phyloP scores from a whole-genome alignment of 495 filamentous ascomycete species.

The Acidomyces sp. region DNA sequence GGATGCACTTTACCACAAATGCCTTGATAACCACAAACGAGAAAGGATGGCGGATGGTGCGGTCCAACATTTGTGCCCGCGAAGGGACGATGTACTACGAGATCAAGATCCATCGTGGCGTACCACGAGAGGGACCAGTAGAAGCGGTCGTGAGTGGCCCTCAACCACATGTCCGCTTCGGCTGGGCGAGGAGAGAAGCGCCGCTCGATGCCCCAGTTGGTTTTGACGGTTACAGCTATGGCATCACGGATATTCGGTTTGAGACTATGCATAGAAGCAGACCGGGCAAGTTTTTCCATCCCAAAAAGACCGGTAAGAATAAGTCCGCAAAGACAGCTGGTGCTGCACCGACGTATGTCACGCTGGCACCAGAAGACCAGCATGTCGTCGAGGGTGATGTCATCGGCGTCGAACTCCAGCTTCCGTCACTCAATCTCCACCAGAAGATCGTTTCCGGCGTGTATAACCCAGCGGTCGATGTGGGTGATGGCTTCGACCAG shows the following conservation, averaged over 20 bases:
- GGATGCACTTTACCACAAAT: conserved; percentile 54
- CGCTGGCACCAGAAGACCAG: conserved; percentile 24
- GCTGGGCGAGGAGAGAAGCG: conserved; percentile 81
- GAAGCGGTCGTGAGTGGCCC: conserved; percentile 21
- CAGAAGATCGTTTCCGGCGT: conserved; percentile 74
- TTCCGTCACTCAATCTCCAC: conserved; percentile 74
- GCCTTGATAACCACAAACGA: conserved; percentile 57
- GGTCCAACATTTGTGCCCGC: conserved; percentile 82
- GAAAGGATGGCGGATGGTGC: conserved; percentile 70
- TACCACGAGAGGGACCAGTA: conserved; percentile 34
- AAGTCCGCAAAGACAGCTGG: conserved; percentile 44
- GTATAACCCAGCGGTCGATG: conserved; percentile 72
- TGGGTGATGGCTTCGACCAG: conserved; percentile 43
- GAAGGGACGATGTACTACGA: conserved; percentile 92
- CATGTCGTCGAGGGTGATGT: conserved; percentile 70
- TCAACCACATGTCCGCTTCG: conserved; percentile 63
- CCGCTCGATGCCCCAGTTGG: conserved; percentile 87
- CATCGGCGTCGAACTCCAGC: conserved; percentile 81
- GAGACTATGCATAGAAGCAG: conserved; percentile 90
- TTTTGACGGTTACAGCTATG: conserved; percentile 94
- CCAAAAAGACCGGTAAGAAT: conserved; percentile 26
- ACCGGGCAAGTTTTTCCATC: conserved; percentile 70
- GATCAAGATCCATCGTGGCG: conserved; percentile 67
- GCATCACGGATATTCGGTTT: conserved; percentile 72
- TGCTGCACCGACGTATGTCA: conserved; percentile 22